phyloP scores from a whole-genome alignment of 1,284 basidiomycete genomes.

The Malassezia cuniculi region DNA sequence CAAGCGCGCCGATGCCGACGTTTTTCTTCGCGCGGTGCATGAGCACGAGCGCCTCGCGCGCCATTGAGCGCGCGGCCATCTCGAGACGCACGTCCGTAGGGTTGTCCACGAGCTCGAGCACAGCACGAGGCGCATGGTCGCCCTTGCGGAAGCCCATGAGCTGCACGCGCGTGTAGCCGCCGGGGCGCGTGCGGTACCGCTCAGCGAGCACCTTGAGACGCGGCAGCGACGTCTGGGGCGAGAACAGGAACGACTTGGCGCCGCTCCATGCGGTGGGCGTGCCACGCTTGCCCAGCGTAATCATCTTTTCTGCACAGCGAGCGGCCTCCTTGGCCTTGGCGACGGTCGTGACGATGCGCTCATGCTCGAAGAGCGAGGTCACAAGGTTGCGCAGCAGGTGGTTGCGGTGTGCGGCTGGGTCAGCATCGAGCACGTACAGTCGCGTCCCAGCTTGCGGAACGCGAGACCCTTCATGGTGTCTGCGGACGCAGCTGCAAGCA shows the following conservation, averaged over 20 bases:
- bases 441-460: constrained; percentile 38
- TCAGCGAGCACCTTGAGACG: constrained; percentile 69
- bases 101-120: constrained; percentile 87
- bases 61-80: constrained; percentile 38
- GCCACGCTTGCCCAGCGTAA: constrained; percentile 38
- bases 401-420: constrained; percentile 12
- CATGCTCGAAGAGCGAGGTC: constrained; percentile 83
- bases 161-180: constrained; percentile 90
- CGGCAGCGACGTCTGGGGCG: constrained; percentile 50
- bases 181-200: constrained; percentile 69
- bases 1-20: constrained; percentile 11
- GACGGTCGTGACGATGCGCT: constrained; percentile 88
- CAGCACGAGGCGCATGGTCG: constrained; percentile 83
- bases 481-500: background rate
- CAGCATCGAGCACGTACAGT: constrained; percentile 16
- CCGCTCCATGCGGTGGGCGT: constrained; percentile 22
- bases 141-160: constrained; percentile 74
- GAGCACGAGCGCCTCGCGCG: constrained; percentile 19
- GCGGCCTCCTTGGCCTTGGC: constrained; percentile 89
- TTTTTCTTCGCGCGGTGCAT: constrained; percentile 22
- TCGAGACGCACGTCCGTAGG: constrained; percentile 63
- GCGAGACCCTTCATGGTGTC: constrained; percentile 42
- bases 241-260: constrained; percentile 29
- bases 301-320: constrained; percentile 79
- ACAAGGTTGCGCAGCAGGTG: constrained; percentile 58